phyloP scores from a whole-genome alignment of 345 rosid genomes.

The Reutealis trisperma region DNA sequence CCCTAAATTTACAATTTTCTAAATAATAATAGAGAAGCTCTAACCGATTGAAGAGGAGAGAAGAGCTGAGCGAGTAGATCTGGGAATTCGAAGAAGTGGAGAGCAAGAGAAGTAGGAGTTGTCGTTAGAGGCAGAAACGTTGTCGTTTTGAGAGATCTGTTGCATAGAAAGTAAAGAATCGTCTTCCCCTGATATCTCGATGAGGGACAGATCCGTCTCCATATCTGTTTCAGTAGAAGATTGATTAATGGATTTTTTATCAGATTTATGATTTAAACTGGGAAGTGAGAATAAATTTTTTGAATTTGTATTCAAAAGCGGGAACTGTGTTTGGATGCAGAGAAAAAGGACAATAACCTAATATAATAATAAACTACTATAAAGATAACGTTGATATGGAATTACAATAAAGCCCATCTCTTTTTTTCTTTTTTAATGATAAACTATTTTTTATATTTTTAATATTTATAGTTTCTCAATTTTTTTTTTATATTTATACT shows the following conservation, averaged over 20 bases:
- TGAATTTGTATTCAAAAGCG: constrained; percentile 34
- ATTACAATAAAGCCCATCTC: not conserved
- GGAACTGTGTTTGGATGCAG: not conserved
- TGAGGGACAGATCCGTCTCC: constrained; percentile 59
- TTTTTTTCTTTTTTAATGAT: not conserved
- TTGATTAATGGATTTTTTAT: not conserved
- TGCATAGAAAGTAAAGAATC: constrained; percentile 47
- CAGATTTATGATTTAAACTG: not conserved
- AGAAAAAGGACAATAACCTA: too few relatives aligned
- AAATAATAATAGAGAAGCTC: not conserved
- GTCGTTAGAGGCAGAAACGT: constrained; percentile 20
- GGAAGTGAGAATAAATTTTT: constrained; percentile 1
- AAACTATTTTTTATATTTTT: too few relatives aligned
- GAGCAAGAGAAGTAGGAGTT: constrained; percentile 55
- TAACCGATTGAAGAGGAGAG: constrained; percentile 40
- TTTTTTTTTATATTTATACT: too few relatives aligned
- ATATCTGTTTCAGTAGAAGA: constrained; percentile 25
- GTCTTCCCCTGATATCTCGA: constrained; percentile 73
- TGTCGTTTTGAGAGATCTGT: constrained; percentile 26
- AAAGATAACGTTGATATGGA: not conserved
- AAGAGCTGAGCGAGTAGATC: constrained; percentile 32
- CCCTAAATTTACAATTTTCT: too few relatives aligned
- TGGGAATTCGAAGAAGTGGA: constrained; percentile 56
- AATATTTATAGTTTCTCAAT: too few relatives aligned
- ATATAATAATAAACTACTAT: too few relatives aligned